A percentile compares a stretch with the other conserved stretches of the same genome.
Conservation (phyloP, 352 stramenopile species). For the Thraustochytrium sp. region DNA sequence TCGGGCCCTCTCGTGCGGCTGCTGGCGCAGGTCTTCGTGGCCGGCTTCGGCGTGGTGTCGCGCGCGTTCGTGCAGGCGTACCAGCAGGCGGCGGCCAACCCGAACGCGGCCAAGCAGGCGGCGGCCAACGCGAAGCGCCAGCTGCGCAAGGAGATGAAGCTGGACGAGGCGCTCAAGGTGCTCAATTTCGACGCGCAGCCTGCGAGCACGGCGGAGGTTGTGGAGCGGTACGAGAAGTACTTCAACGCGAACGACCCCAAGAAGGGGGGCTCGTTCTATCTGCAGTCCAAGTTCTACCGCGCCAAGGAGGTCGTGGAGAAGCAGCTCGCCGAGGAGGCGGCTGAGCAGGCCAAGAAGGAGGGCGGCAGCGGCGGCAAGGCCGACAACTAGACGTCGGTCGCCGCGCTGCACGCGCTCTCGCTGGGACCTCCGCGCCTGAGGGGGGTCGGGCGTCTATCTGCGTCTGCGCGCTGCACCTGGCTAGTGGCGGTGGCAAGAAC, state of each 20-base stretch:
- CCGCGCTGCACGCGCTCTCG: no score
- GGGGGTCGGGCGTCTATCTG: no score
- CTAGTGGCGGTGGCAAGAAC: no score
- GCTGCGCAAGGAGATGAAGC: constrained; percentile 46
- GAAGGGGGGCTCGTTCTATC: constrained; percentile 69
- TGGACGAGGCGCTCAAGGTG: constrained; percentile 49
- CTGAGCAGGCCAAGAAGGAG: not conserved
- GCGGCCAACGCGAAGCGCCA: not conserved
- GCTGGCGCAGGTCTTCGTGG: constrained; percentile 44
- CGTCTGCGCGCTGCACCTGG: no score
- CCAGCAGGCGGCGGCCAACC: constrained; percentile 47
- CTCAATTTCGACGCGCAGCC: constrained; percentile 48
- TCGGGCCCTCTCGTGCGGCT: constrained; percentile 43
- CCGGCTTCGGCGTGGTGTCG: constrained; percentile 23
- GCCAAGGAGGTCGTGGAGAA: constrained; percentile 64
- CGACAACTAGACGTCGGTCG: no score
- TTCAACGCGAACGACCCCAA: constrained; percentile 66
- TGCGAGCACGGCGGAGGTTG: constrained; percentile 21
- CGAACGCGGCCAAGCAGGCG: constrained; percentile 23
- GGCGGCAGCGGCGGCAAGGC: not conserved
- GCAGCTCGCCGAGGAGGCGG: constrained; percentile 57
- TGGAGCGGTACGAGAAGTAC: constrained; percentile 66
- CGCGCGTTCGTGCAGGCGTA: constrained; percentile 51
- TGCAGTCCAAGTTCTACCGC: constrained; percentile 70
- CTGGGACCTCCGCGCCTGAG: no score